These are phyloP conservation scores for Ustilago crameri DNA, from an alignment of 1,284 basidiomycete genomes.

Conservation along the genomic window DNA sequence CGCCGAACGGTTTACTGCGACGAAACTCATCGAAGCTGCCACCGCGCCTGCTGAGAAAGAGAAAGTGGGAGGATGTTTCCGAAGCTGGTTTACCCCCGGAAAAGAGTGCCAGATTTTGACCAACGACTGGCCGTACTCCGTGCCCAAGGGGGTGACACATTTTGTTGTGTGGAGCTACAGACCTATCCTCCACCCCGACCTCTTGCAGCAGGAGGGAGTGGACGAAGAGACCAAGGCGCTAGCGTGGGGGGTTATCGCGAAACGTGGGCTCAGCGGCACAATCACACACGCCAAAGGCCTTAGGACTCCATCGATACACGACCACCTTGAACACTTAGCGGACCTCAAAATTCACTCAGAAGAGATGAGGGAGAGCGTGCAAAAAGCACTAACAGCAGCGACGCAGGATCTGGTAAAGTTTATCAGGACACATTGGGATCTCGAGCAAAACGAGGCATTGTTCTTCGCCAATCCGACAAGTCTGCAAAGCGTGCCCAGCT, in stretches of 20 bases:
- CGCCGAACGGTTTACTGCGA: slow-evolving; percentile 17
- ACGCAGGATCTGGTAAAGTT: slow-evolving; percentile 8
- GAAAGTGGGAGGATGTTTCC: slow-evolving; percentile 11
- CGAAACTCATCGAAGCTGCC: slow-evolving; percentile 6
- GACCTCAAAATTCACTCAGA: neutral
- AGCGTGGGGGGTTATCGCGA: slow-evolving; percentile 17
- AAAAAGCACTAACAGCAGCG: neutral
- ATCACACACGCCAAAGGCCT: neutral
- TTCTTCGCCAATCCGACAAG: slow-evolving; percentile 43
- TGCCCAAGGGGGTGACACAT: slow-evolving; percentile 15
- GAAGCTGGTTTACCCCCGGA: slow-evolving; percentile 1
- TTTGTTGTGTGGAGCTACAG: slow-evolving; percentile 26
- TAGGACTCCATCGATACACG: neutral
- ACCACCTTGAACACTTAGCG: slow-evolving; percentile 12
- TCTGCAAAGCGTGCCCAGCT: slow-evolving; percentile 29
- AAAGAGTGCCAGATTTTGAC: slow-evolving; percentile 24
- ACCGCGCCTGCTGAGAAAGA: neutral
- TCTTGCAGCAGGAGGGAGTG: neutral
- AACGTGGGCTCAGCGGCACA: slow-evolving; percentile 27
- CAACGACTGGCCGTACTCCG: slow-evolving; percentile 40
- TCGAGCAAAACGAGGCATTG: neutral
- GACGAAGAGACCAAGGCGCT: neutral
- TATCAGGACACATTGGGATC: slow-evolving; percentile 20
- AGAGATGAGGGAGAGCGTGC: neutral
- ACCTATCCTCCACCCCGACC: slow-evolving; percentile 17